phyloP scores from a whole-genome alignment of 2,329 filamentous ascomycete species.

The Ceratocystis variospora region DNA sequence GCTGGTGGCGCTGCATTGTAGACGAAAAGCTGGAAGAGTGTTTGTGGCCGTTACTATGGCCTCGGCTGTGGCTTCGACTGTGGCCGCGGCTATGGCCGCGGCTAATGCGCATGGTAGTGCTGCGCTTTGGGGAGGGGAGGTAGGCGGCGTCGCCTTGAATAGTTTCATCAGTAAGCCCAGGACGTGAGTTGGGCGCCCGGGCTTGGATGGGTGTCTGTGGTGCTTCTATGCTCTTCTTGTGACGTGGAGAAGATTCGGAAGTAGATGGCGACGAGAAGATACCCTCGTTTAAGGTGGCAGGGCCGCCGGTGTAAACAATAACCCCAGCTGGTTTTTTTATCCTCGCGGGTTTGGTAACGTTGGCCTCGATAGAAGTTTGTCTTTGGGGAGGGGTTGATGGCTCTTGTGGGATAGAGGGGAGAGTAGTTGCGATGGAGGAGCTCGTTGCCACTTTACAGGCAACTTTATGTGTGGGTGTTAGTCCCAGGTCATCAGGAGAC shows the following conservation, averaged over 20 bases:
- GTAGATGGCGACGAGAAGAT: constrained; percentile 22
- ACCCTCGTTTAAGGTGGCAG: constrained; percentile 4
- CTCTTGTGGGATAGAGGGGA: constrained; percentile 24
- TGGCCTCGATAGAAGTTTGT: background rate
- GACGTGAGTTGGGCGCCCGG: constrained; percentile 47
- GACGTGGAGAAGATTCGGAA: constrained; percentile 24
- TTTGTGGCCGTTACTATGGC: constrained; percentile 1
- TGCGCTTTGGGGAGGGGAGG: constrained; percentile 38
- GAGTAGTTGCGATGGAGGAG: constrained; percentile 13
- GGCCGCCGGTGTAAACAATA: constrained; percentile 37
- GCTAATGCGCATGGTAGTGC: constrained; percentile 40
- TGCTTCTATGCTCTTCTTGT: constrained; percentile 33
- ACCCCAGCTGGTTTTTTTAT: constrained; percentile 37
- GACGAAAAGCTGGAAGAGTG: constrained; percentile 9
- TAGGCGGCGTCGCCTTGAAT: constrained; percentile 49
- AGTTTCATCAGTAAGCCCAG: constrained; percentile 47
- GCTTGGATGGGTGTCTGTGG: constrained; percentile 37
- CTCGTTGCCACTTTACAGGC: constrained; percentile 18
- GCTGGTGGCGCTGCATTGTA: constrained; percentile 20
- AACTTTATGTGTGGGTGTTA: background rate
- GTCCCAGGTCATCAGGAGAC: background rate
- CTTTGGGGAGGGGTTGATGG: constrained; percentile 24
- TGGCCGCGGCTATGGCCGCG: constrained; percentile 24
- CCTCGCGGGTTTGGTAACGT: constrained; percentile 21
- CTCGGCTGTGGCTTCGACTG: background rate